Base-by-base conservation (phyloP, 495 filamentous ascomycete genomes). In the Astrothelium macrocarpum region DNA sequence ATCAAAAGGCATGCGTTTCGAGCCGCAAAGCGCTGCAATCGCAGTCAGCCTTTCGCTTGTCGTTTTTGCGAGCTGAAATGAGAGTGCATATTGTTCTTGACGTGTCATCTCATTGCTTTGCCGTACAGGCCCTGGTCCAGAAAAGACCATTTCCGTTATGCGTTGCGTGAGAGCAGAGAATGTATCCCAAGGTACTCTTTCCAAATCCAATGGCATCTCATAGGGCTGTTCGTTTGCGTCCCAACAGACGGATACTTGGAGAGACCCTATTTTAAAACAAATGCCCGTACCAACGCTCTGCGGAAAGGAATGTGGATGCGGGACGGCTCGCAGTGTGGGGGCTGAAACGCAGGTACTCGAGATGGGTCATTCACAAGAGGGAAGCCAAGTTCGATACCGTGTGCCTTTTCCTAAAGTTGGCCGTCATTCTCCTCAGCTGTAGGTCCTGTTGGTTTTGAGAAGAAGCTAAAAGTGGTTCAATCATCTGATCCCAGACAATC, bases 231-330 rank as follows among this genome's bases (percentile, higher is more conserved):
- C 12, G 23, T 5, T 26, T 9, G 23, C 20, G 12, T 29, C 3
- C 9, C 23, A 56, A 29, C 23, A 29, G 12, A 29, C 2, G 49
- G 26, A 56, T 25, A 18, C 25, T 20, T 28, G 23, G 49, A 26
- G 23, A 12, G 29, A 12, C 49, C 29, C 9, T 9, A 5, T 26
- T 11, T 20, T 11, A 29, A 20, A 56, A 26, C 49, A 11, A 16
- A 26, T 9, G 20, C 49, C 26, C 23, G 49, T 3, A 29, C 49
- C 49, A 56, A 56, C 49, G 5, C 29, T 28, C 49, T 28, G 25
- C 49, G 49, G 49, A 56, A 56, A 56, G 49, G 49, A 56, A 56
- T 56, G 49, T 26, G 25, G 4, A 56, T 56, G 20, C 49, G 49
- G 49, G 49, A 56, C 49, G 49, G 49, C 49, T 56, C 49, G 49